phyloP scores from a whole-genome alignment of 2,329 filamentous ascomycete species.

The Cadophora malorum region DNA sequence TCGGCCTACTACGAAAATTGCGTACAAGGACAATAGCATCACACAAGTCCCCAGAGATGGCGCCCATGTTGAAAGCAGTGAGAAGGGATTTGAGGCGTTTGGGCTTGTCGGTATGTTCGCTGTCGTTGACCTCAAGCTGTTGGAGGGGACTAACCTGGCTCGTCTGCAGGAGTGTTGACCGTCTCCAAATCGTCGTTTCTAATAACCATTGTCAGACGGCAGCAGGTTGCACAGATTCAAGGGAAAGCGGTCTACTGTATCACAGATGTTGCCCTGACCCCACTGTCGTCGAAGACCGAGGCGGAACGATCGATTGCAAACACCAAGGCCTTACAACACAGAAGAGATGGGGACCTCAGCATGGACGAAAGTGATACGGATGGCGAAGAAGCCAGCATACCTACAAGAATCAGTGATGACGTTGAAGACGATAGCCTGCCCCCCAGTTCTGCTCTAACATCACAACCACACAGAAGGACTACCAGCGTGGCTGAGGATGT shows the following conservation, averaged over 20 bases:
- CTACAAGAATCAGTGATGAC: slow-evolving; percentile 48
- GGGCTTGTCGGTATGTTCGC: slow-evolving; percentile 44
- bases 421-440: slow-evolving; percentile 49
- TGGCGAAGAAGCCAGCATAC: slow-evolving; percentile 51
- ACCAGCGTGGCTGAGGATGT: slow-evolving; percentile 87
- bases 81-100: slow-evolving; percentile 46
- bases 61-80: slow-evolving; percentile 25
- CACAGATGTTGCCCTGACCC: slow-evolving; percentile 89
- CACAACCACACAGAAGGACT: slow-evolving; percentile 36
- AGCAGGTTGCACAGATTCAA: slow-evolving; percentile 87
- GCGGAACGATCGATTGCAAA: slow-evolving; percentile 74
- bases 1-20: slow-evolving; percentile 41
- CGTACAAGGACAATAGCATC: slow-evolving; percentile 43
- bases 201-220: slow-evolving; percentile 82
- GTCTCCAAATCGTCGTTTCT: slow-evolving; percentile 84
- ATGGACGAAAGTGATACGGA: slow-evolving; percentile 52
- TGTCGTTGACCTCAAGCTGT: not conserved
- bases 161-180: slow-evolving; percentile 74
- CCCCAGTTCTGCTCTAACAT: slow-evolving; percentile 1
- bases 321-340: slow-evolving; percentile 57
- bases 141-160: slow-evolving; percentile 22
- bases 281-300: slow-evolving; percentile 76
- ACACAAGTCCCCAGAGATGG: slow-evolving; percentile 33
- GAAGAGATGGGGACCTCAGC: slow-evolving; percentile 43
- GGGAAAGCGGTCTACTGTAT: slow-evolving; percentile 85